Evolutionary conservation across 2,329 filamentous ascomycete species (phyloP).

Genomic region (Claviceps sp.): DNA sequence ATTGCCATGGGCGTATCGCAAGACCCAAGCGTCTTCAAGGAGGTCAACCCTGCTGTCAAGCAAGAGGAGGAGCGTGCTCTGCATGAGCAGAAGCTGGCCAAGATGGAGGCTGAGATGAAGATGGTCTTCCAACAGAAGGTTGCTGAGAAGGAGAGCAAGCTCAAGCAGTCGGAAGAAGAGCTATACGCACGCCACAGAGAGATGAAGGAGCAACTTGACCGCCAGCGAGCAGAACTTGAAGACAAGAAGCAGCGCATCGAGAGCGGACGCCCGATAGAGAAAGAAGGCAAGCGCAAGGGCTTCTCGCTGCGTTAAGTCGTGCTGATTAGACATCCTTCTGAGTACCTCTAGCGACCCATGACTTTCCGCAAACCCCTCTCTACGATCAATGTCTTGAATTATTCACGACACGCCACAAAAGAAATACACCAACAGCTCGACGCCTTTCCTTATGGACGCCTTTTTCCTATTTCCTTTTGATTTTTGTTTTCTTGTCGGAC

Average conservation of each 20-base stretch:
- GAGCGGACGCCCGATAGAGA: slow-evolving; percentile 87
- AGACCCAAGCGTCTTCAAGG: slow-evolving; percentile 98
- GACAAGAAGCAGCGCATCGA: slow-evolving; percentile 97
- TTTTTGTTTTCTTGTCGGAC: slow-evolving; percentile 25
- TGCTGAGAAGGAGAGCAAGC: slow-evolving; percentile 96
- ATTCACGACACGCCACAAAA: slow-evolving; percentile 44
- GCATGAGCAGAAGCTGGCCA: slow-evolving; percentile 98
- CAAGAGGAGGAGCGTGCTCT: slow-evolving; percentile 96
- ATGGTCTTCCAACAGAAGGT: slow-evolving; percentile 99
- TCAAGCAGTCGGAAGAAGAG: slow-evolving; percentile 99
- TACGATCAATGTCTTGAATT: slow-evolving; percentile 42
- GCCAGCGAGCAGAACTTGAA: slow-evolving; percentile 86
- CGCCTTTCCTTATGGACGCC: slow-evolving; percentile 31
- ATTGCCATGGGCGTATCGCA: slow-evolving; percentile 97
- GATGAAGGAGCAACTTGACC: slow-evolving; percentile 99
- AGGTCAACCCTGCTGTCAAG: slow-evolving; percentile 99
- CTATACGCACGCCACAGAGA: slow-evolving; percentile 94
- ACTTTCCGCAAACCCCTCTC: slow-evolving; percentile 10
- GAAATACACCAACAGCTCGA: slow-evolving; percentile 43
- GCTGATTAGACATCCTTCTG: slow-evolving; percentile 1
- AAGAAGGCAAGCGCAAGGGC: slow-evolving; percentile 97
- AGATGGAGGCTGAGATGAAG: slow-evolving; percentile 99
- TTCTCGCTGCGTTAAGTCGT: slow-evolving; percentile 86
- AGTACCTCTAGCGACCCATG: slow-evolving; percentile 3
- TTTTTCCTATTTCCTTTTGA: slow-evolving; percentile 26